Evolutionary conservation across 179 eudicot species (phyloP).

Genomic region (Spinacia oleracea): DNA sequence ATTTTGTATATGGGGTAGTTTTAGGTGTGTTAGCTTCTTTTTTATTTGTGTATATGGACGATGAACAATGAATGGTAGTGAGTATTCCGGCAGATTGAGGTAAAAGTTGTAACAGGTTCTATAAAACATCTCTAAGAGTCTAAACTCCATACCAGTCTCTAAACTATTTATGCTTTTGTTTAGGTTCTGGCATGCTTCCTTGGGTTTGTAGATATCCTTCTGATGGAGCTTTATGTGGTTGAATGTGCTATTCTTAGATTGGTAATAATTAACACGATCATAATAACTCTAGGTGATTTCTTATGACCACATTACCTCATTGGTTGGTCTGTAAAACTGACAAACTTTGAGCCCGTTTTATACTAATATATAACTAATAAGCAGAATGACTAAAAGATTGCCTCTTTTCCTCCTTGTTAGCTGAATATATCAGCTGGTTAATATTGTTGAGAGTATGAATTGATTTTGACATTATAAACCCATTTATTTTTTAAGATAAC

Average conservation of each 20-base stretch:
- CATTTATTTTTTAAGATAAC: background rate
- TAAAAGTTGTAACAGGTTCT: background rate
- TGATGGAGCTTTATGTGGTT: background rate
- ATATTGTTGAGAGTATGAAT: background rate
- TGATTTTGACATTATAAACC: background rate
- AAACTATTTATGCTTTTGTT: too few species aligned
- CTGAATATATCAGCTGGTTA: background rate
- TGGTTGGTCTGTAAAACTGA: background rate
- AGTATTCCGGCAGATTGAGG: background rate
- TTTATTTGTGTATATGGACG: background rate
- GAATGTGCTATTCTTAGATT: background rate
- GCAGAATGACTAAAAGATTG: background rate
- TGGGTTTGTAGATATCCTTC: background rate
- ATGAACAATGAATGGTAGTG: background rate
- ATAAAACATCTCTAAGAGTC: background rate
- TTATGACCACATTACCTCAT: background rate
- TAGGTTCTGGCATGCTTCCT: background rate
- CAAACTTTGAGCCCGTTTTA: background rate
- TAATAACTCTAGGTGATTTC: background rate
- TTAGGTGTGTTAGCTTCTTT: background rate
- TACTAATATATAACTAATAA: too few species aligned
- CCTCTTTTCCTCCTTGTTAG: background rate
- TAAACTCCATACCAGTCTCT: too few species aligned
- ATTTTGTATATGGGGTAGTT: background rate
- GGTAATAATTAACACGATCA: background rate